Conservation (phyloP, 257 asterid genomes). For the Verbascum thapsus region DNA sequence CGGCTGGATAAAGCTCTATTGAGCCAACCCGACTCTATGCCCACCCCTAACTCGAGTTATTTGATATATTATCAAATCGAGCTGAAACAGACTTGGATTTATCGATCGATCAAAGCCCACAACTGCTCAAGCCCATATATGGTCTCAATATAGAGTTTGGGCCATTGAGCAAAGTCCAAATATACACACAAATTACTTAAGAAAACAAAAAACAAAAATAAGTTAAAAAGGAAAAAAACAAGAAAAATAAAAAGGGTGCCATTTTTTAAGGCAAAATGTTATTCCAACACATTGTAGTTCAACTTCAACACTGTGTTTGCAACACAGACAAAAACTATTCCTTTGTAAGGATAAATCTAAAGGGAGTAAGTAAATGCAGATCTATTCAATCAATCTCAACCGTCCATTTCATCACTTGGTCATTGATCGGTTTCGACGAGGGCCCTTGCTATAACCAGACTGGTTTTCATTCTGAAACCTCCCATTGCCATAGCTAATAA, state of each 20-base stretch:
- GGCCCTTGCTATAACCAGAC: too few relatives aligned
- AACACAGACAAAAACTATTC: neutral
- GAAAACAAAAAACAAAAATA: neutral
- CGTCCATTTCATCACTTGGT: constrained; percentile 5
- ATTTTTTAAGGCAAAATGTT: neutral
- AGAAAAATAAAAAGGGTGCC: neutral
- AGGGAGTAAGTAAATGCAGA: neutral
- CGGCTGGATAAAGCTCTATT: too few relatives aligned
- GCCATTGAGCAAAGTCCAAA: neutral
- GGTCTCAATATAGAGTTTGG: neutral
- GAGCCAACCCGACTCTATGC: too few relatives aligned
- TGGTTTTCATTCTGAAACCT: too few relatives aligned
- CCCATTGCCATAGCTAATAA: neutral
- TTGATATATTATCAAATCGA: too few relatives aligned
- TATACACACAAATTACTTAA: neutral
- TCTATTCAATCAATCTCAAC: constrained; percentile 10
- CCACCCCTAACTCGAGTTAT: too few relatives aligned
- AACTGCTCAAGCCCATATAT: neutral
- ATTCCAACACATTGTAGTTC: too few relatives aligned
- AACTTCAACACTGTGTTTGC: neutral
- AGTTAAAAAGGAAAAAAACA: too few relatives aligned
- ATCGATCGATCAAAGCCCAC: too few relatives aligned
- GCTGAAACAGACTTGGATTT: too few relatives aligned
- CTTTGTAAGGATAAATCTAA: constrained; percentile 6
- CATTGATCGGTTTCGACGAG: constrained; percentile 13